A percentile compares a stretch with the other conserved stretches of the same genome.
These are phyloP conservation scores for Solanum etuberosum DNA, from an alignment of 257 asterid genomes.

Conservation along the genomic window DNA sequence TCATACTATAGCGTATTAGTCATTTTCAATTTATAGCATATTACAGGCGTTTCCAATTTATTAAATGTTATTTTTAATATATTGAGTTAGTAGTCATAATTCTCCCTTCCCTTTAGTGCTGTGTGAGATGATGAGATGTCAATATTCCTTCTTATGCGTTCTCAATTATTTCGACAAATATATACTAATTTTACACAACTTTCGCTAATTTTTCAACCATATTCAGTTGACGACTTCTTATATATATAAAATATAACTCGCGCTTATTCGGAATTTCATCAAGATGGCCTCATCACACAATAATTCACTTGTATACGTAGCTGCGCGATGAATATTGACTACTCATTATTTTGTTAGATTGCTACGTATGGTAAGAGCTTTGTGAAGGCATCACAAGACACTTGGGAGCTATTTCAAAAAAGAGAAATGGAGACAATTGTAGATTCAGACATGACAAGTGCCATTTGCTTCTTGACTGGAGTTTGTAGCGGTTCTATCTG, in stretches of 20 bases:
- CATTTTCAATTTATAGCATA: background rate
- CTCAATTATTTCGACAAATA: background rate
- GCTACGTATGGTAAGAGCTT: slow-evolving; percentile 89
- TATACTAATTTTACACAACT: background rate
- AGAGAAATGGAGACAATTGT: slow-evolving; percentile 68
- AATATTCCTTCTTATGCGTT: background rate
- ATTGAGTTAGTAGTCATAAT: background rate
- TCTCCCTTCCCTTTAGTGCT: background rate
- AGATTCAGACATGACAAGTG: slow-evolving; percentile 86
- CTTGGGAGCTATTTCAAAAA: slow-evolving; percentile 82
- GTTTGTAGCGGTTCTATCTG: slow-evolving; percentile 87
- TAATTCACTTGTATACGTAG: background rate
- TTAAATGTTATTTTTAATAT: background rate
- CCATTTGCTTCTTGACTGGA: slow-evolving; percentile 90
- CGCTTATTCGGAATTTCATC: background rate
- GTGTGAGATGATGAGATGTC: background rate
- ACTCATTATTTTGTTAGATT: slow-evolving; percentile 29
- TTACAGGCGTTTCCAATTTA: background rate
- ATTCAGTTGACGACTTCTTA: background rate
- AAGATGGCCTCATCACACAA: background rate
- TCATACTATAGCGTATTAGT: background rate
- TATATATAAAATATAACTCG: background rate
- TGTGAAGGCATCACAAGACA: slow-evolving; percentile 83
- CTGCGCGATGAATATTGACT: background rate
- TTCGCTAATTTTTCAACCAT: background rate